Evolutionary conservation across 1,284 basidiomycete genomes (phyloP).

Genomic region (Microbotryomycetes sp.): DNA sequence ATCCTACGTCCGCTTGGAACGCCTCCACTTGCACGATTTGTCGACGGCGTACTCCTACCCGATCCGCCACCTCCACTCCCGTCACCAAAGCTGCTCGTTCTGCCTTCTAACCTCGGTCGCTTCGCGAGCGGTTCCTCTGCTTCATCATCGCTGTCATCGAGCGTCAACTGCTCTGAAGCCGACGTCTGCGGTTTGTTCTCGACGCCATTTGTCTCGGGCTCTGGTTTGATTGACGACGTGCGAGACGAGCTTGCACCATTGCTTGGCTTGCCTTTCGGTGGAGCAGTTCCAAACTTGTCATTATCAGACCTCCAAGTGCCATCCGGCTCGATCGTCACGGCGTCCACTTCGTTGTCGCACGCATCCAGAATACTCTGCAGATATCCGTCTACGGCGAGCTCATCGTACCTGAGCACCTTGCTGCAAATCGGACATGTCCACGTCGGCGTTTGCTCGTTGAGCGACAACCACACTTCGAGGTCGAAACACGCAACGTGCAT

Average conservation of each 20-base stretch:
- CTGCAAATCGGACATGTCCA: conserved; percentile 97
- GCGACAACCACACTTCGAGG: conserved; percentile 82
- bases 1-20: neutral
- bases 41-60: neutral
- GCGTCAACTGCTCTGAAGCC: conserved; percentile 58
- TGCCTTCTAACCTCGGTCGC: conserved; percentile 58
- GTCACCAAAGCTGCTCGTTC: conserved; percentile 1
- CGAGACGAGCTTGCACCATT: conserved; percentile 33
- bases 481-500: conserved; percentile 95
- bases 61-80: neutral
- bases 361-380: conserved; percentile 71
- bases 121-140: conserved; percentile 67
- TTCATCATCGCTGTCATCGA: conserved; percentile 68
- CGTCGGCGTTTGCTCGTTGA: conserved; percentile 94
- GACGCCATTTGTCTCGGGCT: conserved; percentile 32
- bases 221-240: conserved; percentile 7
- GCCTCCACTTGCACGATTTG: neutral
- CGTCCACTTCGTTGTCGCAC: conserved; percentile 72
- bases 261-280: conserved; percentile 41
- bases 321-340: conserved; percentile 86
- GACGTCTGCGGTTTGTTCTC: conserved; percentile 47
- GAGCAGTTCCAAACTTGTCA: conserved; percentile 65
- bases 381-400: conserved; percentile 85
- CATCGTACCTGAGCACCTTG: conserved; percentile 63
- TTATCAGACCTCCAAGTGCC: conserved; percentile 93